phyloP scores from a whole-genome alignment of 441 rosid genomes.

The Breynia disticha region DNA sequence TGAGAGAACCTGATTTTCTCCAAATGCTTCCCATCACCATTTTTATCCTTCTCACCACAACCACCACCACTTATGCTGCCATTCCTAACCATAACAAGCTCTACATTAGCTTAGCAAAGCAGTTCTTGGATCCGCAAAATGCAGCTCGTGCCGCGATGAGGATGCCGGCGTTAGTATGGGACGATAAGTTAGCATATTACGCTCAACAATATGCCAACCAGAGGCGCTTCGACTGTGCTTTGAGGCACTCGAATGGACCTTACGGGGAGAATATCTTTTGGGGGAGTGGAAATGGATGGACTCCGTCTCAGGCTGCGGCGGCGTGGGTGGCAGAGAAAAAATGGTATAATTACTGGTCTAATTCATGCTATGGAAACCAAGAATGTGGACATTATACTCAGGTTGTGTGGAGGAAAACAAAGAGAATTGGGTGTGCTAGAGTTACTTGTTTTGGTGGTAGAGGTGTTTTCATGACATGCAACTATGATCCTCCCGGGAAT shows the following conservation, averaged over 20 bases:
- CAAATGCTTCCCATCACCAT: slow-evolving; percentile 17
- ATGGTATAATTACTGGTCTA: slow-evolving; percentile 29
- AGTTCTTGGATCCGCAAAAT: slow-evolving; percentile 59
- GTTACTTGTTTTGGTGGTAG: slow-evolving; percentile 36
- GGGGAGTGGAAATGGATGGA: slow-evolving; percentile 39
- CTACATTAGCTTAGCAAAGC: slow-evolving; percentile 21
- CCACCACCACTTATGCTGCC: slow-evolving; percentile 10
- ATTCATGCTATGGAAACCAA: slow-evolving; percentile 30
- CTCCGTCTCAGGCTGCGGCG: slow-evolving; percentile 38
- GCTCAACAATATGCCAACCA: slow-evolving; percentile 33
- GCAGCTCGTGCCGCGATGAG: slow-evolving; percentile 37
- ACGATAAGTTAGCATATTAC: slow-evolving; percentile 28
- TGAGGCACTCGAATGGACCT: slow-evolving; percentile 54
- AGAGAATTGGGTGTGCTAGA: slow-evolving; percentile 48
- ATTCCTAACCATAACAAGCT: not conserved
- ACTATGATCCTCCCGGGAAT: slow-evolving; percentile 93
- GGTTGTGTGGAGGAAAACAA: slow-evolving; percentile 48
- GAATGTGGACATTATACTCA: slow-evolving; percentile 66
- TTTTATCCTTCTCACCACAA: slow-evolving; percentile 24
- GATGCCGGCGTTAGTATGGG: slow-evolving; percentile 42
- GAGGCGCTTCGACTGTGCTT: slow-evolving; percentile 34
- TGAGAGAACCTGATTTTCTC: not conserved
- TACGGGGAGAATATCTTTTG: slow-evolving; percentile 58
- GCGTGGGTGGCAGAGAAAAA: slow-evolving; percentile 46
- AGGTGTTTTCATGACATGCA: slow-evolving; percentile 78